These are phyloP conservation scores for Wickerhamomyces chaumierensis DNA, from an alignment of 805 yeast species.

Conservation along the genomic window DNA sequence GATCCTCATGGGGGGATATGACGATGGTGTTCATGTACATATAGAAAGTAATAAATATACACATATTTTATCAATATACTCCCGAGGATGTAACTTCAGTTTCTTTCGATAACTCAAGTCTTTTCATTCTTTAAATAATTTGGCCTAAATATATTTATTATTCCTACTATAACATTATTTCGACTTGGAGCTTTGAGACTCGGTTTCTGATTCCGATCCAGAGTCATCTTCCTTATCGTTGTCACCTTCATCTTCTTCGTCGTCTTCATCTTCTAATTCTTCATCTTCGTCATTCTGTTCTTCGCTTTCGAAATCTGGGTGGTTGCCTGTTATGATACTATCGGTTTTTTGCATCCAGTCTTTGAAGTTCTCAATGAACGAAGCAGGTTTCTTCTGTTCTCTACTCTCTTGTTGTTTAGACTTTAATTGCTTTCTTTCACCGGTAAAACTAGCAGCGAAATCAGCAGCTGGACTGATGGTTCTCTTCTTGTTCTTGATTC, in stretches of 20 bases:
- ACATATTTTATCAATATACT: too few species aligned
- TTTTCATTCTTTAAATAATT: too few species aligned
- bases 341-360: constrained; percentile 25
- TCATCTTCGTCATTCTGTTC: constrained; percentile 4
- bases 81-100: too few species aligned
- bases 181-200: too few species aligned
- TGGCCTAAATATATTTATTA: too few species aligned
- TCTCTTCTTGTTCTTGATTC: constrained; percentile 5
- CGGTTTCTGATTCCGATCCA: too few species aligned
- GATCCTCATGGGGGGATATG: too few species aligned
- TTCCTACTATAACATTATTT: too few species aligned
- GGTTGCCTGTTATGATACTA: constrained; percentile 2
- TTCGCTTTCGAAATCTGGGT: neutral
- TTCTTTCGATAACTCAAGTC: too few species aligned
- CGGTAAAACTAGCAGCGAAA: constrained; percentile 51
- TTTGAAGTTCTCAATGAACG: constrained; percentile 20
- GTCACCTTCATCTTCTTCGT: constrained; percentile 1
- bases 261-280: constrained; percentile 1
- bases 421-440: constrained; percentile 29
- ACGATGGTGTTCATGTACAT: too few species aligned
- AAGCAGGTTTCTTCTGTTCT: constrained; percentile 10
- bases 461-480: constrained; percentile 7
- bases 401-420: constrained; percentile 3
- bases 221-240: too few species aligned
- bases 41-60: too few species aligned